Base-by-base conservation (phyloP, 352 stramenopile species). In the Phytopythium montanum region DNA sequence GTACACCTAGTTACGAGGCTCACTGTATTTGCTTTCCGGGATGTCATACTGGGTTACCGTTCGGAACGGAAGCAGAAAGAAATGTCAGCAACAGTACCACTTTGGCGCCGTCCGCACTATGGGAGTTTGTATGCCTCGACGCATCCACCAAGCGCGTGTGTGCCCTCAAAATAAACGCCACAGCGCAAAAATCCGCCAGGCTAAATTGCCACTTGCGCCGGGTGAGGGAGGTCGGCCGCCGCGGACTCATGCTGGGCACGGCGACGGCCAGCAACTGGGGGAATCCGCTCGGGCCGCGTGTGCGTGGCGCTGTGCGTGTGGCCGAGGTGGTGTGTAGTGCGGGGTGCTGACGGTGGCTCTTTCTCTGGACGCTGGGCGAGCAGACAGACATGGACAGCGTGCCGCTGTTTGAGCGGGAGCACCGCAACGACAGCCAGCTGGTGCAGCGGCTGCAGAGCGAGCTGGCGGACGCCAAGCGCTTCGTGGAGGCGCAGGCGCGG, bases 391-490 rank as follows among this genome's bases (percentile, higher is more conserved):
- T 93, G 84, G 84, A 90, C 58, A 90, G 61, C 62, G 85, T 91
- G 55, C 85, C 85, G 64, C 69, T 93, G 41, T 94, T 94, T 71
- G 85, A 94, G 70, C 81, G 85, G 51, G 85, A 94, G 72, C 85
- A 92, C 66, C 79, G 85, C 62, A 90, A 89, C 57, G 85, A 94
- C 69, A 83, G 81, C 21, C 85, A 94, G 65, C 64, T 92, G 39
- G 85, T 94, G 46, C 84, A 92, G 66, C 80, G 86, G 2, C 69
- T 92, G 38, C 86, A 95, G 64, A 92, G 87, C 61, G 86, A 95
- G 62, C 72, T 95, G 45, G 73, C 81, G 21, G 86, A 95, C 57
- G 81, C 83, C 58, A 93, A 93, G 75, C 84, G 83, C 59, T 89
- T 92, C 58, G 68, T 93, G 33, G 86, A 93, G 61, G 82, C 80